Percentiles rank a stretch among this genome's conserved stretches.
phyloP scores from a whole-genome alignment of 768 basidiomycete species.

The Crassisporium funariophilum region DNA sequence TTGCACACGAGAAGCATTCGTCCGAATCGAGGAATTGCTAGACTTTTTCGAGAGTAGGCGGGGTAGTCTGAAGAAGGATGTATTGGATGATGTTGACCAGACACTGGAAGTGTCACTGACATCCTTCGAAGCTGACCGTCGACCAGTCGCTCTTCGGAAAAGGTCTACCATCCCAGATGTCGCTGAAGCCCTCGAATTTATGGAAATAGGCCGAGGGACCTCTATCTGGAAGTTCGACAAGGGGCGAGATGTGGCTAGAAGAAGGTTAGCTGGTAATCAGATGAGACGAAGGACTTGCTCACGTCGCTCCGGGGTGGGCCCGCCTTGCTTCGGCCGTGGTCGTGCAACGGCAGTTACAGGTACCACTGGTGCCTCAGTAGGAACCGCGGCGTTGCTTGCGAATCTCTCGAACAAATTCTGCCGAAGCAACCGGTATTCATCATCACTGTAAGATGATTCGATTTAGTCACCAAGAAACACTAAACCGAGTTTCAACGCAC shows the following conservation, averaged over 20 bases:
- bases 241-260: constrained; percentile 35
- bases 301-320: constrained; percentile 34
- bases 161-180: constrained; percentile 53
- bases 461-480: constrained; percentile 2
- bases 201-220: constrained; percentile 48
- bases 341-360: constrained; percentile 50
- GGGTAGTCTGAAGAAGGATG: constrained; percentile 40
- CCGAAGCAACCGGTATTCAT: constrained; percentile 82
- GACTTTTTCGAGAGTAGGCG: constrained; percentile 48
- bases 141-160: constrained; percentile 51
- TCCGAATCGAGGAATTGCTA: constrained; percentile 50
- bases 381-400: constrained; percentile 56
- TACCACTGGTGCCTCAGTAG: constrained; percentile 64
- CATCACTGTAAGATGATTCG: constrained; percentile 53
- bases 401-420: constrained; percentile 86
- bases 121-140: constrained; percentile 41
- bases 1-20: constrained; percentile 40
- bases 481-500: constrained; percentile 43
- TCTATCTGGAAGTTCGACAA: constrained; percentile 44
- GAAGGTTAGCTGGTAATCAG: constrained; percentile 2
- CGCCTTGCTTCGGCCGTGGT: constrained; percentile 30
- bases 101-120: constrained; percentile 52
- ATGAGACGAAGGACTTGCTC: constrained; percentile 16
- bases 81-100: constrained; percentile 38
- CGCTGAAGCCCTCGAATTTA: constrained; percentile 54